Conservation (phyloP, 169 alveolate genomes). For the Plasmodium cynomolgi region DNA sequence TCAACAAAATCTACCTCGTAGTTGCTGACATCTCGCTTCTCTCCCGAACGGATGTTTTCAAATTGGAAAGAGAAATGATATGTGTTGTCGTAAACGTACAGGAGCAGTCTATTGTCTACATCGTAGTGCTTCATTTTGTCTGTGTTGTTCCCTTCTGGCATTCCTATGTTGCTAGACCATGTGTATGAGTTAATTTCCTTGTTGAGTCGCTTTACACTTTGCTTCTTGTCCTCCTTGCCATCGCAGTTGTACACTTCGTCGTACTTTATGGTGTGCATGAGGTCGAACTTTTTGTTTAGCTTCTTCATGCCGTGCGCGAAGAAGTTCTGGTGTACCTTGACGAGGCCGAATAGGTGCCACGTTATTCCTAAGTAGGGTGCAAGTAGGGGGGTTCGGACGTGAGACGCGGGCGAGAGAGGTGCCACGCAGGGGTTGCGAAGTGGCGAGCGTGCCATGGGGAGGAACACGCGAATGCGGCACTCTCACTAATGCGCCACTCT, state of each 20-base stretch:
- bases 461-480: background rate
- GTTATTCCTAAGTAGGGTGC: background rate
- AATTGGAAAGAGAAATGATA: slow-evolving; percentile 28
- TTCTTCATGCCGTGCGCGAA: slow-evolving; percentile 28
- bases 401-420: background rate
- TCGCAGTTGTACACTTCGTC: slow-evolving; percentile 42
- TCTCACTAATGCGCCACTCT: background rate
- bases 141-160: slow-evolving; percentile 15
- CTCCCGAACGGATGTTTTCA: slow-evolving; percentile 26
- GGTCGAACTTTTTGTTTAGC: slow-evolving; percentile 26
- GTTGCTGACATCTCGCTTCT: background rate
- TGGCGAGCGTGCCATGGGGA: background rate
- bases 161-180: slow-evolving; percentile 62
- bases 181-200: slow-evolving; percentile 26
- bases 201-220: slow-evolving; percentile 16
- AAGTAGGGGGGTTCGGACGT: background rate
- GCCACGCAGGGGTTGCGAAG: background rate
- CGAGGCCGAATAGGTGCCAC: slow-evolving; percentile 65
- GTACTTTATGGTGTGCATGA: slow-evolving; percentile 25
- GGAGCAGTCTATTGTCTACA: slow-evolving; percentile 40
- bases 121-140: slow-evolving; percentile 10
- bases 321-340: slow-evolving; percentile 41
- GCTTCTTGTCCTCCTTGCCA: slow-evolving; percentile 1
- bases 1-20: slow-evolving; percentile 58
- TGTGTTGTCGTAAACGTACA: slow-evolving; percentile 44